Evolutionary conservation across 768 basidiomycete genomes (phyloP).

Genomic region (Coprinopsis cinerea): DNA sequence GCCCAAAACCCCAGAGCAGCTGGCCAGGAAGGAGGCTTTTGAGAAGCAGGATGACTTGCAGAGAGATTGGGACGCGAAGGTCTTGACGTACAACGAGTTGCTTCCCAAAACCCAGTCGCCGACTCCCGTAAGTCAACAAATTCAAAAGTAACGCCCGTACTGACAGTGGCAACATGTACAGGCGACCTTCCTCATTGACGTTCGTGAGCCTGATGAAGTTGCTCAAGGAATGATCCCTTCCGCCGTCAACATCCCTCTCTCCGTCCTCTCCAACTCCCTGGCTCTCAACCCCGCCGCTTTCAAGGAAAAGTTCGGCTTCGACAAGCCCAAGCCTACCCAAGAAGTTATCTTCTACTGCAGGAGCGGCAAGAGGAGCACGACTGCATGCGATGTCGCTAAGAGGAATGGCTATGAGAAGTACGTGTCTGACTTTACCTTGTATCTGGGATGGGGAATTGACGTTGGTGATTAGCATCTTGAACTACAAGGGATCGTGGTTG

Average conservation of each 20-base stretch:
- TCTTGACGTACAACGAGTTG: conserved; percentile 74
- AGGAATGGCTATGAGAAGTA: conserved; percentile 80
- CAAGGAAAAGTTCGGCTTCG: conserved; percentile 60
- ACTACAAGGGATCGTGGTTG: conserved; percentile 85
- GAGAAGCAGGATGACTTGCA: conserved; percentile 39
- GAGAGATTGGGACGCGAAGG: conserved; percentile 71
- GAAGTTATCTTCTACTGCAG: conserved; percentile 89
- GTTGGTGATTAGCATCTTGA: conserved; percentile 42
- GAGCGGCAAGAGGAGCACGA: conserved; percentile 77
- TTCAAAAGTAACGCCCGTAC: no score
- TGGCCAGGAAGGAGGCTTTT: conserved; percentile 27
- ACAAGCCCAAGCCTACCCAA: conserved; percentile 64
- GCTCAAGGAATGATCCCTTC: conserved; percentile 91
- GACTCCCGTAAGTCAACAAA: conserved; percentile 40
- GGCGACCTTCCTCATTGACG: conserved; percentile 77
- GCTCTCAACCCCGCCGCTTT: conserved; percentile 52
- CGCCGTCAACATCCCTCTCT: conserved; percentile 84
- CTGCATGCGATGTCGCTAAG: conserved; percentile 77
- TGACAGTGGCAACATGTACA: conserved; percentile 26
- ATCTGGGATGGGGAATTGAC: not conserved
- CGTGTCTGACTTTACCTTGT: conserved; percentile 19
- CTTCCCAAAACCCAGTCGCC: conserved; percentile 78
- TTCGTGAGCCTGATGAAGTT: conserved; percentile 91
- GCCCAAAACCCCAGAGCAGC: conserved; percentile 25
- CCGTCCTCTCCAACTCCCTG: conserved; percentile 64